Conservation (phyloP, 1,284 basidiomycete species). For the Peniophora sp. region DNA sequence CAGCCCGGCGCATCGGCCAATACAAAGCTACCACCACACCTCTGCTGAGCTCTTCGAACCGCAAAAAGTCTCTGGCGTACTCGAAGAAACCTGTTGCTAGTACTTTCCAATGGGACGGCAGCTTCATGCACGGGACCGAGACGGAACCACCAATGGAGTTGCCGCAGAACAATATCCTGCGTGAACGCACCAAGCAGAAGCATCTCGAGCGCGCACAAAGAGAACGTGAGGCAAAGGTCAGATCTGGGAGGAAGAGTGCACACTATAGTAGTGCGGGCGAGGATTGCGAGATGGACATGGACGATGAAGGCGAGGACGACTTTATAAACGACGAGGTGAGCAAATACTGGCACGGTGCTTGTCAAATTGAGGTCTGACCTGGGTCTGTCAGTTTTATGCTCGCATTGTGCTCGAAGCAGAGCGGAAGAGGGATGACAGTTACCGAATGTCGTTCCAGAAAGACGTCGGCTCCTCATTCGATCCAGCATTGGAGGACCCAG, state of each 20-base stretch:
- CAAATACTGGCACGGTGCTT: neutral
- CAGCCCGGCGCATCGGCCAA: constrained; percentile 17
- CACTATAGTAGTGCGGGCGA: constrained; percentile 40
- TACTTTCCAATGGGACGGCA: constrained; percentile 1
- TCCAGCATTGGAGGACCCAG: constrained; percentile 56
- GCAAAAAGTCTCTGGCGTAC: neutral
- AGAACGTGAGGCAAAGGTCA: constrained; percentile 42
- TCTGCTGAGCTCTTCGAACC: constrained; percentile 3
- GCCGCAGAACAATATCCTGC: constrained; percentile 39
- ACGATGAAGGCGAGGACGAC: constrained; percentile 46
- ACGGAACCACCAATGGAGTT: constrained; percentile 19
- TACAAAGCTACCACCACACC: constrained; percentile 30
- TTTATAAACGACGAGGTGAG: constrained; percentile 52
- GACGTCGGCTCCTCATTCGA: constrained; percentile 72
- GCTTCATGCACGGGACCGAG: constrained; percentile 4
- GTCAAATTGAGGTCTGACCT: no score
- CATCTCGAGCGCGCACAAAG: constrained; percentile 52
- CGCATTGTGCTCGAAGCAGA: constrained; percentile 50
- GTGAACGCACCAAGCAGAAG: constrained; percentile 49
- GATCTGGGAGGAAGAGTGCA: constrained; percentile 21
- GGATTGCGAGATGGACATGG: constrained; percentile 33
- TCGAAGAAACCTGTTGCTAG: neutral
- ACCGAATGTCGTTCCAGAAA: constrained; percentile 50
- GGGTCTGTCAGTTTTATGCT: constrained; percentile 43
- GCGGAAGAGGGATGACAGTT: constrained; percentile 39